Evolutionary conservation across 441 rosid genomes (phyloP).

Genomic region (Geranium incanum): DNA sequence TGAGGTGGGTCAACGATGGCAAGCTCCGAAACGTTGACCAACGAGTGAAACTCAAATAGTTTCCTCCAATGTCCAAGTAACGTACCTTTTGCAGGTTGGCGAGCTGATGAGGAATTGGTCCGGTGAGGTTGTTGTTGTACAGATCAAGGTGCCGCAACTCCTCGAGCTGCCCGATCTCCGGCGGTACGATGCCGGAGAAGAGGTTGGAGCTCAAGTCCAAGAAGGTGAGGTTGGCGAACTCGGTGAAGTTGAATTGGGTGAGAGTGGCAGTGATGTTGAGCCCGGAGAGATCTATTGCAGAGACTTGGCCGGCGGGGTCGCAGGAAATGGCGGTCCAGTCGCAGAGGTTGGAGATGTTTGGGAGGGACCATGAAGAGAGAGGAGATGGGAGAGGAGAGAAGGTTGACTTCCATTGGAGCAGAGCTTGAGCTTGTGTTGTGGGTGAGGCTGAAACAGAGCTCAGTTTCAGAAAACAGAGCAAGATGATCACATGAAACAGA

Average conservation of each 20-base stretch:
- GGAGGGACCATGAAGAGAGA: not conserved
- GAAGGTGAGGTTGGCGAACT: not conserved
- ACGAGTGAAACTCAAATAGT: conserved; percentile 39
- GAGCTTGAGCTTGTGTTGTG: not conserved
- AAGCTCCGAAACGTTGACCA: conserved; percentile 47
- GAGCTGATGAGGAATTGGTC: not conserved
- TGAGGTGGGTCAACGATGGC: conserved; percentile 43
- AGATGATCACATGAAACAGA: not conserved
- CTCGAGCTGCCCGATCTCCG: not conserved
- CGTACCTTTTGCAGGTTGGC: not conserved
- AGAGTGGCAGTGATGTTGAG: not conserved
- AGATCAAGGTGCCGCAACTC: not conserved
- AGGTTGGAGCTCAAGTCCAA: not conserved
- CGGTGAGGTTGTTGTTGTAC: conserved; percentile 5
- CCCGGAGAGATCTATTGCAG: not conserved
- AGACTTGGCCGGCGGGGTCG: not conserved
- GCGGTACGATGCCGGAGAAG: not conserved
- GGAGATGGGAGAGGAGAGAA: not conserved
- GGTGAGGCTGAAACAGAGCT: not conserved
- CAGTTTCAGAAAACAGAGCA: not conserved
- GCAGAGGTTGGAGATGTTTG: not conserved
- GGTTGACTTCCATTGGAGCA: not conserved
- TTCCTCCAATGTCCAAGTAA: conserved; percentile 39
- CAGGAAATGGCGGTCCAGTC: conserved; percentile 1
- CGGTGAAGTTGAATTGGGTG: not conserved